These are phyloP conservation scores for Botrytis fabae DNA, from an alignment of 2,329 filamentous ascomycete species.

Conservation along the genomic window DNA sequence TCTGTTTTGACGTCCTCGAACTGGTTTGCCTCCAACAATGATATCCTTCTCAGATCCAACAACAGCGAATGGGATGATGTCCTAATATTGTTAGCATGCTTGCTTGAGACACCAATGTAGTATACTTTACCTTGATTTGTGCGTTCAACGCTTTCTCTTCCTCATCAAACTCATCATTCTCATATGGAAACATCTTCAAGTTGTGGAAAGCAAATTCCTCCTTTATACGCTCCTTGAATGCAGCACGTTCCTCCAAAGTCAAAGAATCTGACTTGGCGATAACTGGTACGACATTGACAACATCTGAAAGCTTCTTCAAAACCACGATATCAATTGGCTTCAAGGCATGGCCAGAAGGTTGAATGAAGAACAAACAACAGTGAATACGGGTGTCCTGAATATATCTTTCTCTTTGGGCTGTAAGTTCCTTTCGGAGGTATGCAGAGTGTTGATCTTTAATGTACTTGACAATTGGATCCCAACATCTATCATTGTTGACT, in stretches of 20 bases:
- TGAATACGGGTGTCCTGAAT: conserved; percentile 99
- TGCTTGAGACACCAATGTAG: not conserved
- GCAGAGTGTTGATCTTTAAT: conserved; percentile 99
- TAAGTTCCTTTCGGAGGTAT: conserved; percentile 98
- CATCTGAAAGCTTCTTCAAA: conserved; percentile 98
- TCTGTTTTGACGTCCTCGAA: conserved; percentile 95
- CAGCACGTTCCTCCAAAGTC: conserved; percentile 90
- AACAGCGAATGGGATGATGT: conserved; percentile 94
- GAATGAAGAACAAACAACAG: conserved; percentile 99
- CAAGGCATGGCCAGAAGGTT: conserved; percentile 94
- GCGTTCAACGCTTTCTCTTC: conserved; percentile 92
- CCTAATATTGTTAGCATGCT: conserved; percentile 54
- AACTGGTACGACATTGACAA: conserved; percentile 97
- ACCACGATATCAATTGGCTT: conserved; percentile 99
- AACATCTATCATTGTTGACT: conserved; percentile 99
- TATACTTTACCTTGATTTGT: conserved; percentile 80
- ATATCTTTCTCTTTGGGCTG: conserved; percentile 97
- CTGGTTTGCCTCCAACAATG: conserved; percentile 95
- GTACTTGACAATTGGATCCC: conserved; percentile 99
- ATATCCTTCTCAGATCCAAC: conserved; percentile 98
- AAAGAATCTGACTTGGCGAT: conserved; percentile 98
- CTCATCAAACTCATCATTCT: conserved; percentile 97
- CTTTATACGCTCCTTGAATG: conserved; percentile 99
- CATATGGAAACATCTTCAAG: conserved; percentile 99
- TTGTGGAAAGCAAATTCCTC: conserved; percentile 99